phyloP scores from a whole-genome alignment of 2,329 filamentous ascomycete species.

The Claviceps monticola region DNA sequence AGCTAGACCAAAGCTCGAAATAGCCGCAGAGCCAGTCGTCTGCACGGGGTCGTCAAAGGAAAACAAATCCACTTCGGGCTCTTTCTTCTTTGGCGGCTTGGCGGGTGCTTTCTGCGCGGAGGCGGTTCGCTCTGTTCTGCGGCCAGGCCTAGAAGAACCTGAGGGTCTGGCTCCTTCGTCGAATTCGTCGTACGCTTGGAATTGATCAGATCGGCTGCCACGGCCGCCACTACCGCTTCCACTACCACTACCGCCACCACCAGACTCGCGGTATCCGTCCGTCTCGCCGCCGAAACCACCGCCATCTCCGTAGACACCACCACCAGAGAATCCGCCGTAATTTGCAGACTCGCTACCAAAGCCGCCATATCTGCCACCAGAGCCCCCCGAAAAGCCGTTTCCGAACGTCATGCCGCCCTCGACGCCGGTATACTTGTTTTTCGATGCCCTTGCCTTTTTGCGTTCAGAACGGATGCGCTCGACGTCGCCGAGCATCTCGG shows the following conservation, averaged over 20 bases:
- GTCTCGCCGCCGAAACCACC: slow-evolving; percentile 64
- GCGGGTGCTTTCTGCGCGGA: slow-evolving; percentile 29
- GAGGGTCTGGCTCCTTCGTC: slow-evolving; percentile 53
- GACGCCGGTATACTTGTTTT: slow-evolving; percentile 91
- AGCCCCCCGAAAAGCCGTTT: slow-evolving; percentile 32
- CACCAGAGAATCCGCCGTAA: slow-evolving; percentile 52
- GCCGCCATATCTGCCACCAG: slow-evolving; percentile 59
- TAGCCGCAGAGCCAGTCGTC: slow-evolving; percentile 30
- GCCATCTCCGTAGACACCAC: slow-evolving; percentile 84
- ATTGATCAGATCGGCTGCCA: slow-evolving; percentile 50
- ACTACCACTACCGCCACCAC: slow-evolving; percentile 67
- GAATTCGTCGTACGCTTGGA: slow-evolving; percentile 95
- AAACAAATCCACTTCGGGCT: slow-evolving; percentile 83
- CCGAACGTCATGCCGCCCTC: slow-evolving; percentile 62
- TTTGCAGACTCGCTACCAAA: slow-evolving; percentile 79
- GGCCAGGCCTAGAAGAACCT: slow-evolving; percentile 29
- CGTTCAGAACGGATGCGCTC: slow-evolving; percentile 68
- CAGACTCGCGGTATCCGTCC: slow-evolving; percentile 77
- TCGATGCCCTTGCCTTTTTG: slow-evolving; percentile 82
- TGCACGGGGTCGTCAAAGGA: slow-evolving; percentile 70
- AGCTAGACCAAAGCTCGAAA: slow-evolving; percentile 33
- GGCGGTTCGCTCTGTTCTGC: slow-evolving; percentile 18
- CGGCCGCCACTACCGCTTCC: slow-evolving; percentile 37
- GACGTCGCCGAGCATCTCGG: slow-evolving; percentile 84
- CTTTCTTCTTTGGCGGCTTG: slow-evolving; percentile 64